Evolutionary conservation across 257 asterid species (phyloP), one percentile per base, ranked within the genome.

Genomic region (Rauvolfia tetraphylla): DNA sequence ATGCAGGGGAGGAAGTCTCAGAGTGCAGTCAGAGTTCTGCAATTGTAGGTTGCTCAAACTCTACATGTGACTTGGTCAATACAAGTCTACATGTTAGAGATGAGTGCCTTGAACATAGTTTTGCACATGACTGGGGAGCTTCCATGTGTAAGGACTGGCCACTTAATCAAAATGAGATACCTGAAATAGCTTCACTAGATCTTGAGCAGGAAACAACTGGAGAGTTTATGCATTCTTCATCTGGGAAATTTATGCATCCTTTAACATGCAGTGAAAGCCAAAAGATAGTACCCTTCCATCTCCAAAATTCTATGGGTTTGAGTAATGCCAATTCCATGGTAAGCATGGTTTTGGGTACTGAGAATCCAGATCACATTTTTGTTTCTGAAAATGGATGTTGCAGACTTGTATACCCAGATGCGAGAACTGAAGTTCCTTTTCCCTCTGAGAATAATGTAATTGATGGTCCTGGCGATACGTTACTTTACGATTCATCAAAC

Each of bases 21-120:
- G 96, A 95, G 84, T 91, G 93, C 87, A 93, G 97, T 85, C 98
- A 92, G 81, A 84, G 90, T 75, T 90, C 97, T 48, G 75, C 81
- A 31, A 65, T 86, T 59, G 87, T 85, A 62, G 84, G 85, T 36
- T 54, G 88, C 77, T 85, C 93, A 74, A 92, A 84, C 76, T 81
- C 96, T 46, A 80, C 85, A 48, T 85, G 85, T 80, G 88, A 84
- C 15, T 57, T 81, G 83, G 78, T 81, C 31, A 84, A 76, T 75
- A 74, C 79, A 86, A 80, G 74, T 73, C 76, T 81, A 56, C 87
- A 71, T 78, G 84, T 78, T 65, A 77, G 79, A 36, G 88, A 82
- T 63, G 87, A 86, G 57, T 68, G 87, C 75, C 86, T 82, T 68
- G 98, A 87, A 73, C 85, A 82, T 20, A 91, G 85, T 78, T 68